phyloP scores from a whole-genome alignment of 805 yeast species.

The Schwanniomyces pseudopolymorphus region DNA sequence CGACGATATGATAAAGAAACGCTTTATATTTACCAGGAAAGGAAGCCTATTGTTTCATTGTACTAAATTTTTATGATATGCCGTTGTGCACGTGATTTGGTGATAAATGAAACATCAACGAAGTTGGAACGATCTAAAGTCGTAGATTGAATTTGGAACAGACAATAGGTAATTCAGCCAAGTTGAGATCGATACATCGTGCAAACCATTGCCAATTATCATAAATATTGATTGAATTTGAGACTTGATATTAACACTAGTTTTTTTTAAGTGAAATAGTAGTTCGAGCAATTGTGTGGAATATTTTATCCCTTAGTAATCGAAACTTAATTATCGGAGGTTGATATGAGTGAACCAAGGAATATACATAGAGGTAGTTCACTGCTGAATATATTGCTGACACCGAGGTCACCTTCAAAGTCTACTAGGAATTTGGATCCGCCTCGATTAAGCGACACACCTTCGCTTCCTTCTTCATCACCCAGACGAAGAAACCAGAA shows the following conservation, averaged over 20 bases:
- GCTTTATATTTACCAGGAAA: neutral
- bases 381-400: conserved; percentile 23
- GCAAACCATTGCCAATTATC: neutral
- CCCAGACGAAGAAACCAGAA: conserved; percentile 49
- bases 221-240: neutral
- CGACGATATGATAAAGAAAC: no score
- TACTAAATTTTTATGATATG: neutral
- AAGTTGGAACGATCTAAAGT: neutral
- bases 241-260: neutral
- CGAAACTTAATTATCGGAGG: conserved; percentile 3
- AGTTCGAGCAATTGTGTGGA: neutral
- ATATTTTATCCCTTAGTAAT: neutral
- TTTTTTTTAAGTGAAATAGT: neutral
- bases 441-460: conserved; percentile 32
- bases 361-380: neutral
- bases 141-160: neutral
- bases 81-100: neutral
- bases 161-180: neutral
- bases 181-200: neutral
- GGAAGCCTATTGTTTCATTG: neutral
- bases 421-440: conserved; percentile 40
- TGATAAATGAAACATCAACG: neutral
- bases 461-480: conserved; percentile 30
- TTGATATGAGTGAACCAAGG: neutral
- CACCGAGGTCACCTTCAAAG: conserved; percentile 43